These are phyloP conservation scores for Cladosporium oxysporum DNA, from an alignment of 2,329 filamentous ascomycete genomes.

Conservation along the genomic window DNA sequence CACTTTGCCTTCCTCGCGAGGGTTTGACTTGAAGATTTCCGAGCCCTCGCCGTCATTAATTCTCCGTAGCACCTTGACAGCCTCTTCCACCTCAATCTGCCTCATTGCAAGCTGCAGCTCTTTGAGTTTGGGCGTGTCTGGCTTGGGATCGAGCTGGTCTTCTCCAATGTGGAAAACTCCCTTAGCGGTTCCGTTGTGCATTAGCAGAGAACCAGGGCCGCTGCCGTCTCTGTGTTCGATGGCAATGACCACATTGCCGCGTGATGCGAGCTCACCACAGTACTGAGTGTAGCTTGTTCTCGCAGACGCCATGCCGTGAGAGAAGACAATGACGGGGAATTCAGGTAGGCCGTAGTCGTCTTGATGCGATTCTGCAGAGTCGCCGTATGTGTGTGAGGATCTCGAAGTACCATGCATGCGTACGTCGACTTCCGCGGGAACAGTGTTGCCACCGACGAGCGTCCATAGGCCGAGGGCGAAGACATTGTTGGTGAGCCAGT, in stretches of 20 bases:
- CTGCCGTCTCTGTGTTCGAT: constrained; percentile 52
- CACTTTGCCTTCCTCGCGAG: constrained; percentile 49
- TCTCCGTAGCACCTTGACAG: constrained; percentile 43
- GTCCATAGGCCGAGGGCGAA: constrained; percentile 47
- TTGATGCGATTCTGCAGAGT: constrained; percentile 27
- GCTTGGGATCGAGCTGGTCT: constrained; percentile 36
- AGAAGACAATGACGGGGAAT: constrained; percentile 49
- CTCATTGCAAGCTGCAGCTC: constrained; percentile 46
- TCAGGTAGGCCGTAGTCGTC: constrained; percentile 36
- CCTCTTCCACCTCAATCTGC: constrained; percentile 49
- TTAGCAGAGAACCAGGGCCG: constrained; percentile 47
- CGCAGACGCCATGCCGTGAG: constrained; percentile 50
- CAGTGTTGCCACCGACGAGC: constrained; percentile 44
- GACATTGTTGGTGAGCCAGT: constrained; percentile 39
- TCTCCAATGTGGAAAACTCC: constrained; percentile 42
- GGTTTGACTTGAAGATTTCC: constrained; percentile 46
- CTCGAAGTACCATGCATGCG: constrained; percentile 40
- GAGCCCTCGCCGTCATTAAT: constrained; percentile 43
- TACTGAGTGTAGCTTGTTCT: constrained; percentile 50
- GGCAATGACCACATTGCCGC: constrained; percentile 49
- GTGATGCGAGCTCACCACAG: constrained; percentile 48
- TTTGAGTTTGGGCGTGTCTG: constrained; percentile 41
- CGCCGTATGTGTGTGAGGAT: constrained; percentile 33
- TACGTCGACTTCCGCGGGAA: constrained; percentile 48
- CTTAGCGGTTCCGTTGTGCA: constrained; percentile 38